phyloP scores from a whole-genome alignment of 148 eudicot species.

The Vaccinium macrocarpon region DNA sequence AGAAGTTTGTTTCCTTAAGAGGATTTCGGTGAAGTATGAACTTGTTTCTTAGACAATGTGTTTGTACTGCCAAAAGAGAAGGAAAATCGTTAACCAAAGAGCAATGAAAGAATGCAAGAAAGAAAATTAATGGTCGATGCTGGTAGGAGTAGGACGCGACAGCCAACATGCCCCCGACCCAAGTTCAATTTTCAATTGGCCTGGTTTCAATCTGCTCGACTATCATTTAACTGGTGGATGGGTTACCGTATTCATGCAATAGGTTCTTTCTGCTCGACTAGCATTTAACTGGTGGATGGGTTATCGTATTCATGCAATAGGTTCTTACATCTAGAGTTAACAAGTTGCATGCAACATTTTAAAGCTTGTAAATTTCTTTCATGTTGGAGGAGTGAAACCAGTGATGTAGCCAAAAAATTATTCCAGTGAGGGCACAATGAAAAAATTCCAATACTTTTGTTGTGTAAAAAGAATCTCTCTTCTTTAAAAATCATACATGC shows the following conservation, averaged over 20 bases:
- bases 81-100: neutral
- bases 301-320: neutral
- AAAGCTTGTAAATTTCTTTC: neutral
- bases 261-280: neutral
- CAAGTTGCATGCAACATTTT: neutral
- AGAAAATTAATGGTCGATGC: neutral
- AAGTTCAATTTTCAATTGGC: neutral
- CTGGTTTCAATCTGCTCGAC: conserved; percentile 6
- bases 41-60: neutral
- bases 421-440: no score
- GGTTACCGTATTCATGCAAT: neutral
- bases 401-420: no score
- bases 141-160: neutral
- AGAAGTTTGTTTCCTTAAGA: neutral
- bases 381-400: neutral
- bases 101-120: neutral
- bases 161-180: neutral
- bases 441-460: no score
- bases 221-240: neutral
- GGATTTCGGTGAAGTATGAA: neutral
- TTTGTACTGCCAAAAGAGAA: neutral
- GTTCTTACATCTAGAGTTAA: neutral
- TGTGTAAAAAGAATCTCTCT: no score
- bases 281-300: neutral
- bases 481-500: no score